Evolutionary conservation across 345 rosid genomes (phyloP), one percentile per base, ranked within the genome.

Genomic region (Bruguiera sexangula): DNA sequence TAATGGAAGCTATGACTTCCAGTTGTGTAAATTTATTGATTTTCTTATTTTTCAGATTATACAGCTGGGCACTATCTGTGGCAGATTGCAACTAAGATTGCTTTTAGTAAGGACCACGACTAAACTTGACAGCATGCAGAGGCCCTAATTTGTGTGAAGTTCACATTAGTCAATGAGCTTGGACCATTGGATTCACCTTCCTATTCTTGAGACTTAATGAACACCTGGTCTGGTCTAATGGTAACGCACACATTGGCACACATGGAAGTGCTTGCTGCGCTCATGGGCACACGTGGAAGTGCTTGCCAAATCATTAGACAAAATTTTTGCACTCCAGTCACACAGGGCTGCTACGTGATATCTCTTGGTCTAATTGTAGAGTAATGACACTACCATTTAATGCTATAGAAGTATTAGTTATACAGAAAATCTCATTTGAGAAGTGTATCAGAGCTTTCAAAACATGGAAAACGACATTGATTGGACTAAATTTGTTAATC

Each of bases 101-200:
- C 59, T 30, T 37, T 29, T 69, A 62, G 36, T 27, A 30, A 75
- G 73, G 73, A 34, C 73, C 69, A 60, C 62, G 59, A 29, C 56
- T 32, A 26, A 48, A 31, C 43, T n/a, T 1, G 27, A 37, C 48
- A 21, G 21, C 10, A 55, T 22, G 60, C 60, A 55, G 29, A 55
- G 59, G 6, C 15, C 24, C 13, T 5, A 55, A 22, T 55, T 39
- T 39, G 48, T 11, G 59, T 16, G 8, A 5, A 55, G 59, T 55
- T 55, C 5, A 6, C 59, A 26, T 22, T 55, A 2, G 48, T 11
- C 15, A 22, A 22, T 55, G 59, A 55, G 6, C 60, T 55, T 2
- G 11, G 27, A 55, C 30, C 16, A 8, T 55, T 22, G 29, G 22
- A 27, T 55, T 55, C 30, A 22, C 22, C 29, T 55, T 55, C 29